Percentiles rank a stretch among this genome's conserved stretches.
phyloP scores from a whole-genome alignment of 768 basidiomycete species.

The Pleurotus giganteus region DNA sequence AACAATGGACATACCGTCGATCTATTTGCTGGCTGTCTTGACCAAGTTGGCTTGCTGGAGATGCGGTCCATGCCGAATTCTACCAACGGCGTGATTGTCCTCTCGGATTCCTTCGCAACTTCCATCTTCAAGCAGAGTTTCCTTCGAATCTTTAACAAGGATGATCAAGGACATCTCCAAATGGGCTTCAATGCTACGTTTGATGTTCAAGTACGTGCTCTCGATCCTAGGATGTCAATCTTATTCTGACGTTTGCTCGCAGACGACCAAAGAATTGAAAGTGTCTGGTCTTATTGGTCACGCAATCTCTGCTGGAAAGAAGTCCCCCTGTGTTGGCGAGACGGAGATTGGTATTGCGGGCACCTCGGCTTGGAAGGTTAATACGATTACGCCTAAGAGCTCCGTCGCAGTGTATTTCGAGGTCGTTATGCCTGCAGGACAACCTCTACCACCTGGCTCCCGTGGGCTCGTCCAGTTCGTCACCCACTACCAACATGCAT shows the following conservation, averaged over 20 bases:
- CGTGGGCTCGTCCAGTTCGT: constrained; percentile 97
- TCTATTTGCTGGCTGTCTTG: constrained; percentile 94
- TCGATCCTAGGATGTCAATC: background rate
- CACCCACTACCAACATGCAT: constrained; percentile 97
- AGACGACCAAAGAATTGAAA: constrained; percentile 99
- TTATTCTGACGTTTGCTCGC: constrained; percentile 1
- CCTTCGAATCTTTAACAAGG: constrained; percentile 89
- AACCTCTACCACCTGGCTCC: constrained; percentile 84
- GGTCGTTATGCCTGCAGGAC: constrained; percentile 95
- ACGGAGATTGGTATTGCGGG: constrained; percentile 99
- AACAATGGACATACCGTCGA: constrained; percentile 95
- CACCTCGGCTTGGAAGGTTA: constrained; percentile 98
- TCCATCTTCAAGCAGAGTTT: constrained; percentile 99
- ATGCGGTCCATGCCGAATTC: constrained; percentile 96
- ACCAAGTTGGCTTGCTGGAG: constrained; percentile 96
- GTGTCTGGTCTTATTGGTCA: constrained; percentile 98
- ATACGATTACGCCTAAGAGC: constrained; percentile 83
- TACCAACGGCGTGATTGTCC: constrained; percentile 94
- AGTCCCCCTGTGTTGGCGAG: constrained; percentile 94
- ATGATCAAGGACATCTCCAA: constrained; percentile 85
- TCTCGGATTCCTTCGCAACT: constrained; percentile 96
- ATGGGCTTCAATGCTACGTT: constrained; percentile 99
- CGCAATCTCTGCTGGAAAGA: constrained; percentile 96
- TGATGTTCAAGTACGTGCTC: constrained; percentile 78
- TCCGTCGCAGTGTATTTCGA: constrained; percentile 96